Evolutionary conservation across 2,329 filamentous ascomycete genomes (phyloP).

Genomic region (Colletotrichum sp.): DNA sequence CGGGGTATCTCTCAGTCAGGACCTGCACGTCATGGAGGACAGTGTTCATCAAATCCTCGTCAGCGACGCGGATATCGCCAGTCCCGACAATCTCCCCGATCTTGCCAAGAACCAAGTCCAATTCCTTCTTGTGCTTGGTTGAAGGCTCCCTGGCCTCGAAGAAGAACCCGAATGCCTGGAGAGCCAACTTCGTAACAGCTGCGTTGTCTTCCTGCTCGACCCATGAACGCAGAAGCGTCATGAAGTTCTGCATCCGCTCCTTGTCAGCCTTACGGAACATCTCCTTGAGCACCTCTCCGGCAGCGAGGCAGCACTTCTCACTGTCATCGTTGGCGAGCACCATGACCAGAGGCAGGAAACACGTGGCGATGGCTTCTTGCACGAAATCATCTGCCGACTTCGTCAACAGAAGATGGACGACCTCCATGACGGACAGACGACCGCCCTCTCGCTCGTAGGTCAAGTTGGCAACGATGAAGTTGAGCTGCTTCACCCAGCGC

Average conservation of each 20-base stretch:
- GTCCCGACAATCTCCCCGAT: conserved; percentile 58
- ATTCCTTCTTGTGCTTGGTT: conserved; percentile 69
- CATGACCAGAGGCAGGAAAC: conserved; percentile 87
- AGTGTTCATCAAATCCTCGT: conserved; percentile 78
- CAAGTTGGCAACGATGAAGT: conserved; percentile 88
- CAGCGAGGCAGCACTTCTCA: conserved; percentile 82
- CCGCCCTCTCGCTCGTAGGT: conserved; percentile 90
- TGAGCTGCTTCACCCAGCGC: conserved; percentile 86
- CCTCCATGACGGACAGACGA: conserved; percentile 90
- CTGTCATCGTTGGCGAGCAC: conserved; percentile 89
- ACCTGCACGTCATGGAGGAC: conserved; percentile 73
- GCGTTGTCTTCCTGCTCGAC: conserved; percentile 75
- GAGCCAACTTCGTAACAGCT: conserved; percentile 72
- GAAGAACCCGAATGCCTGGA: conserved; percentile 84
- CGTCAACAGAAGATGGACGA: conserved; percentile 82
- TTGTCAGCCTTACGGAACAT: conserved; percentile 80
- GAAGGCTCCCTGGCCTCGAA: conserved; percentile 71
- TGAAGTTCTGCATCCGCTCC: conserved; percentile 73
- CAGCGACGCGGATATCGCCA: conserved; percentile 56
- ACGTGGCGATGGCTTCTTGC: conserved; percentile 79
- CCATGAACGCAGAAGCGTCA: conserved; percentile 77
- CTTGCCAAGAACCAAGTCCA: conserved; percentile 64
- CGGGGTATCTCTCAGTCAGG: conserved; percentile 70
- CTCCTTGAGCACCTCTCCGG: conserved; percentile 78
- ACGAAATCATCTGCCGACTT: conserved; percentile 85